Percentiles rank a stretch among this genome's conserved stretches.
phyloP scores from a whole-genome alignment of 2,329 filamentous ascomycete genomes.

The Exophiala spinifera region DNA sequence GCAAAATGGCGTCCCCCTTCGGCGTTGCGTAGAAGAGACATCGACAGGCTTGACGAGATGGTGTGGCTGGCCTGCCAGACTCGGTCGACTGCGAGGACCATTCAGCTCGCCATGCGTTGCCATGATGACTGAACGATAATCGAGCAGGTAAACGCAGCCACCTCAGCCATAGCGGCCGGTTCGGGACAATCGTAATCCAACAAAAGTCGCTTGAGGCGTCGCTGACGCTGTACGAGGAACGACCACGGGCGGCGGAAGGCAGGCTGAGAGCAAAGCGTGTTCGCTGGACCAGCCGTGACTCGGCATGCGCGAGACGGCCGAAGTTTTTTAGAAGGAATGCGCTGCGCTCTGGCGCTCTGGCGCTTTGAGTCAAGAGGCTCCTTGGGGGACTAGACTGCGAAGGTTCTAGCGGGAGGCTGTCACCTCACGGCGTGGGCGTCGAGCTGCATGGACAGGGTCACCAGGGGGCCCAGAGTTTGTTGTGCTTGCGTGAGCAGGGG shows the following conservation, averaged over 20 bases:
- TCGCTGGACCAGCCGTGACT: background rate
- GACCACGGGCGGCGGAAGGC: background rate
- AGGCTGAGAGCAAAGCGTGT: background rate
- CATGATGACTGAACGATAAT: no score
- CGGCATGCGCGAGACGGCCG: background rate
- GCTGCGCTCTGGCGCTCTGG: no score
- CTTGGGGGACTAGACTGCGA: background rate
- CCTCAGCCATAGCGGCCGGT: no score
- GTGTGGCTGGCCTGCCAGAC: background rate
- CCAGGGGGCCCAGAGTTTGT: background rate
- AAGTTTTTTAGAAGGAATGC: background rate
- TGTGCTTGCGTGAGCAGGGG: constrained; percentile 8
- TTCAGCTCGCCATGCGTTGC: no score
- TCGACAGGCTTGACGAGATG: background rate
- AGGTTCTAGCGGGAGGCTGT: background rate
- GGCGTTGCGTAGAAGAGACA: background rate
- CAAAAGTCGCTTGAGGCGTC: background rate
- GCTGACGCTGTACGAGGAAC: background rate
- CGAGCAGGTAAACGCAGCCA: no score
- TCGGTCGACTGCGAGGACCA: background rate
- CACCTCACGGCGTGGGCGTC: constrained; percentile 1
- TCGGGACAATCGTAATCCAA: no score
- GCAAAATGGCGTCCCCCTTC: background rate
- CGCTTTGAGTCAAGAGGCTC: background rate
- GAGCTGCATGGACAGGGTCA: background rate